A percentile compares a stretch with the other conserved stretches of the same genome.
Evolutionary conservation across 306 rosid species (phyloP).

Genomic region (barrel medic (Medicago truncatula)): MtrunA17r5.0-ANR NC_053045.1:9417001-9417500

Average conservation of each 20-base stretch:
- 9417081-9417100: not conserved
- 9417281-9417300: not conserved
- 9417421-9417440: constrained; percentile 32
- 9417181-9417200: constrained; percentile 40
- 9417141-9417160: constrained; percentile 28
- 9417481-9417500: constrained; percentile 47
- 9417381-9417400: constrained; percentile 14
- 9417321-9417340: constrained; percentile 15
- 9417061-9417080: constrained; percentile 28
- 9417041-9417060: constrained; percentile 30
- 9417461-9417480: constrained; percentile 25
- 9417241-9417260: not conserved
- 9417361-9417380: constrained; percentile 34
- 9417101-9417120: constrained; percentile 16
- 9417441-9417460: constrained; percentile 31
- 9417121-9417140: constrained; percentile 20
- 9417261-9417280: not conserved
- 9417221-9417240: not conserved
- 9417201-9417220: constrained; percentile 39
- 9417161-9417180: constrained; percentile 31
- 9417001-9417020: constrained; percentile 37
- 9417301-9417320: not conserved
- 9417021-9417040: constrained; percentile 30
- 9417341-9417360: constrained; percentile 37
- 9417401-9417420: constrained; percentile 29